Percentiles rank a stretch among this genome's conserved stretches.
Conservation (phyloP, 2,329 filamentous ascomycete species). For the Apiospora saccharicola region DNA sequence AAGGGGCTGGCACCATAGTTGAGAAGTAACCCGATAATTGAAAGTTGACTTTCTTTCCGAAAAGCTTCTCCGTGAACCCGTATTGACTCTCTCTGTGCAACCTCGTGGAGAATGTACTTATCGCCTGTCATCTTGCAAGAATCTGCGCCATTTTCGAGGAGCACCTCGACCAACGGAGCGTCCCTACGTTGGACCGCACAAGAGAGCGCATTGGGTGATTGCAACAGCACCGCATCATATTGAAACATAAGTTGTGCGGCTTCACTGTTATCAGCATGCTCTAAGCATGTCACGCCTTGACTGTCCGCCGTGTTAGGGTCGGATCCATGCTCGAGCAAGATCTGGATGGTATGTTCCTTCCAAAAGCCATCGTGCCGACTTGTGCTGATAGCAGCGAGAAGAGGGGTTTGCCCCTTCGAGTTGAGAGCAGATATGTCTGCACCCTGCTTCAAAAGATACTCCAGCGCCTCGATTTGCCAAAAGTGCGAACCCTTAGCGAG, state of each 20-base stretch:
- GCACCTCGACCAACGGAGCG: not conserved
- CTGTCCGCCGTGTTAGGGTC: not conserved
- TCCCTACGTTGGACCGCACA: not conserved
- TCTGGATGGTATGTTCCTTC: not conserved
- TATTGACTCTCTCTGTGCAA: not conserved
- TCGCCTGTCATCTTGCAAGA: not conserved
- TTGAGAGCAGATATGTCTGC: not conserved
- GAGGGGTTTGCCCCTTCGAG: not conserved
- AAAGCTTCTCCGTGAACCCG: not conserved
- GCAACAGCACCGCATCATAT: not conserved
- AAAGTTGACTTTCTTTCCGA: not conserved
- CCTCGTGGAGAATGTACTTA: not conserved
- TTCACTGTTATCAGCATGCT: not conserved
- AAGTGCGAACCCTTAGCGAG: not conserved
- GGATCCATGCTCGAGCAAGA: not conserved
- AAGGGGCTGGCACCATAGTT: not conserved
- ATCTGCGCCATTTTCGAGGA: not conserved
- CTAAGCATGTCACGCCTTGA: not conserved
- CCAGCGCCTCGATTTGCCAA: slow-evolving; percentile 16
- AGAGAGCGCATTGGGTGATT: not conserved
- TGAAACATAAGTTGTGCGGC: not conserved
- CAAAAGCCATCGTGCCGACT: not conserved
- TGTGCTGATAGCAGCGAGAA: not conserved
- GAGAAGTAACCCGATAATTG: not conserved
- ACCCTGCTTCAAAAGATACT: not conserved